These are phyloP conservation scores for Ramalina intermedia DNA, from an alignment of 495 filamentous ascomycete genomes.

Conservation along the genomic window DNA sequence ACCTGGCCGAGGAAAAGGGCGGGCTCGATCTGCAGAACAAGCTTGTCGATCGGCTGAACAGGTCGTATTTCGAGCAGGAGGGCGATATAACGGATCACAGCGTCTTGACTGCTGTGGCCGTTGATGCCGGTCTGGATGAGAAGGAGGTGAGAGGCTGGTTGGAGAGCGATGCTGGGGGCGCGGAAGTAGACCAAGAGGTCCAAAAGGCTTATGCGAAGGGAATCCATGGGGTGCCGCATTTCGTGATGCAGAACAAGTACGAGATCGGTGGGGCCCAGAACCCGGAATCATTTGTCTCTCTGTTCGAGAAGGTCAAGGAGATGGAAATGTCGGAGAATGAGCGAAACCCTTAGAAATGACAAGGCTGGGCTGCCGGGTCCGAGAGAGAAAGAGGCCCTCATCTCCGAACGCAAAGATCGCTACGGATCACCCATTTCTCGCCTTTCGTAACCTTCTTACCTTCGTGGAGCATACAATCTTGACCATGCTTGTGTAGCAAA, in stretches of 20 bases:
- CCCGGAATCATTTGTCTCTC: slow-evolving; percentile 35
- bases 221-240: slow-evolving; percentile 63
- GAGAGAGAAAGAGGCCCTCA: slow-evolving; percentile 13
- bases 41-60: slow-evolving; percentile 56
- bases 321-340: slow-evolving; percentile 7
- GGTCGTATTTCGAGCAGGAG: slow-evolving; percentile 61
- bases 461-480: slow-evolving; percentile 83
- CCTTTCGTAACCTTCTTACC: slow-evolving; percentile 63
- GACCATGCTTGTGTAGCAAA: slow-evolving; percentile 77
- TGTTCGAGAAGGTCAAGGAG: slow-evolving; percentile 39
- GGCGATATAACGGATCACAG: slow-evolving; percentile 56
- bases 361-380: too few relatives aligned
- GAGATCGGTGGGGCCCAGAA: slow-evolving; percentile 53
- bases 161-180: slow-evolving; percentile 44
- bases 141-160: slow-evolving; percentile 48
- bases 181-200: slow-evolving; percentile 59
- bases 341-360: too few relatives aligned
- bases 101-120: slow-evolving; percentile 44
- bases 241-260: slow-evolving; percentile 50
- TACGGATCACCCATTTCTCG: slow-evolving; percentile 88
- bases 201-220: slow-evolving; percentile 37
- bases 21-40: slow-evolving; percentile 40
- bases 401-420: slow-evolving; percentile 63
- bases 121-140: slow-evolving; percentile 41
- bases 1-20: slow-evolving; percentile 45